Base-by-base conservation (phyloP, 202 grass and related monocot species). In the Setaria italica region DNA sequence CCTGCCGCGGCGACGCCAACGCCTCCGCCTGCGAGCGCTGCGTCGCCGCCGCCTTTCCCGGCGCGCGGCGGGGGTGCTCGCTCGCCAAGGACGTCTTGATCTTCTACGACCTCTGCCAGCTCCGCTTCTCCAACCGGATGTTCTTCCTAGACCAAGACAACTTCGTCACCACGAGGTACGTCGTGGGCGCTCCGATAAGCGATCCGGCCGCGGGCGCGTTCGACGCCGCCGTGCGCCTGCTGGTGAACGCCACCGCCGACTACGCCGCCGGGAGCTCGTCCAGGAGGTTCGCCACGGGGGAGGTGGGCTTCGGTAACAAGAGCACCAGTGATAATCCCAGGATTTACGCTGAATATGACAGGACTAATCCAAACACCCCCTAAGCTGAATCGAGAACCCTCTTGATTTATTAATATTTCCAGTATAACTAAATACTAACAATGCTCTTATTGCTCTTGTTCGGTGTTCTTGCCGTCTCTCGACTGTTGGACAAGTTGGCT, bases 91-190 rank as follows among this genome's bases (percentile, higher is more conserved):
- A 76, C n/a, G 90, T 80, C 1, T 11, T 71, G 1, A 15, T 72
- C 79, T 92, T 48, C 80, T 86, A 92, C 62, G 93, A 95, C 33
- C 49, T 62, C 70, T 95, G 93, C 88, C 74, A 88, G 48, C 82
- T 95, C 17, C 82, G 82, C 82, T 92, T 80, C 90, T 90, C 93
- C 79, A 80, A 92, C 56, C 82, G 70, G 15, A 37, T 82, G 5
- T 90, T 93, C 75, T 51, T 91, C 65, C 33, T 56, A 20, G 67
- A 88, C 69, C 45, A 59, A 37, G 80, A 82, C 78, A 74, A 93
- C 16, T 2, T 64, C 65, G 6, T 64, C 48, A 67, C 2, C 1
- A 11, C 51, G 15, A 19, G 64, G 11, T 21, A 69, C 58, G 2
- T 34, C 53, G 45, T 82, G 14, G 86, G 43, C 43, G 1, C 43